phyloP scores from a whole-genome alignment of 306 rosid genomes.

The Mimosa bimucronata region DNA sequence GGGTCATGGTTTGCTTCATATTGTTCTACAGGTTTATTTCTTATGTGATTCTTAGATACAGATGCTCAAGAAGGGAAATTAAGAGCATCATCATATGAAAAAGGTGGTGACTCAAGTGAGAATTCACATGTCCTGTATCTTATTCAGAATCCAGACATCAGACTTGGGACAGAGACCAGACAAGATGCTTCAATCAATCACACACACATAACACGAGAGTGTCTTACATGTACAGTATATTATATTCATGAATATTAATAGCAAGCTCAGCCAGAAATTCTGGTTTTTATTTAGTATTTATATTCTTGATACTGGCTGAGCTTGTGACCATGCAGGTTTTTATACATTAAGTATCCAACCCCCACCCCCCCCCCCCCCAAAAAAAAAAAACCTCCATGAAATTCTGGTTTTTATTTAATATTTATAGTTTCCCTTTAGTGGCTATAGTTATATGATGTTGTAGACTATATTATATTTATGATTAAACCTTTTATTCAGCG shows the following conservation, averaged over 20 bases:
- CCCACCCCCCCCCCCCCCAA: too few species aligned
- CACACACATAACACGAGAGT: background rate
- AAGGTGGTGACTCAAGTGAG: constrained; percentile 32
- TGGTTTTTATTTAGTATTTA: too few species aligned
- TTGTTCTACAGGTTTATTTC: constrained; percentile 90
- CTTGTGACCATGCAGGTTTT: too few species aligned
- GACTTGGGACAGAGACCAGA: constrained; percentile 37
- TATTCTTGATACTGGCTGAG: too few species aligned
- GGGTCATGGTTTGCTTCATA: constrained; percentile 79
- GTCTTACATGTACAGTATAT: background rate
- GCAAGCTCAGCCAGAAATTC: too few species aligned
- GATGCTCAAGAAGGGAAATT: constrained; percentile 65
- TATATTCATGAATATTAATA: too few species aligned
- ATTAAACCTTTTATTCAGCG: too few species aligned
- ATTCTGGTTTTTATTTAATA: too few species aligned
- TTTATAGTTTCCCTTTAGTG: background rate
- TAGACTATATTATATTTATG: too few species aligned
- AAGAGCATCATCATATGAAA: constrained; percentile 47
- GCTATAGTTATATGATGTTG: background rate
- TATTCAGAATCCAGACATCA: constrained; percentile 29
- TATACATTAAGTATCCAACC: too few species aligned
- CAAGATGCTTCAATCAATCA: constrained; percentile 38
- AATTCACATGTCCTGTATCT: constrained; percentile 61
- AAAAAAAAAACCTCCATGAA: background rate
- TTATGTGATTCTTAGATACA: constrained; percentile 79